Conservation (phyloP, 2,329 filamentous ascomycete species). For the Dothideomycetes sp. region DNA sequence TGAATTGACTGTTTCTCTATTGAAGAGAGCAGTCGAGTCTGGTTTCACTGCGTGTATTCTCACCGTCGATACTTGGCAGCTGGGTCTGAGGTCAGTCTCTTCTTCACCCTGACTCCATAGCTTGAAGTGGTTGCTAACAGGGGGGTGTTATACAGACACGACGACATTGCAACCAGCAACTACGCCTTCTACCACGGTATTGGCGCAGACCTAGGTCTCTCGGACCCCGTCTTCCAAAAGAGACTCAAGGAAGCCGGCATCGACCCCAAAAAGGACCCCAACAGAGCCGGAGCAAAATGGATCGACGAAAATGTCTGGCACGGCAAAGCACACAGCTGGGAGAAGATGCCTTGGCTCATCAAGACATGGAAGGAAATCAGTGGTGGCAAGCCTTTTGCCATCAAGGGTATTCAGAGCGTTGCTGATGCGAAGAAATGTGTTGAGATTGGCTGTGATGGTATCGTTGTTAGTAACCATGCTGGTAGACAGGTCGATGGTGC, state of each 20-base stretch:
- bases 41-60: conserved; percentile 52
- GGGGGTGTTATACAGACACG: too few relatives aligned
- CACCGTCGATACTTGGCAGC: conserved; percentile 55
- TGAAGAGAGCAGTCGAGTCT: conserved; percentile 44
- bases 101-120: too few relatives aligned
- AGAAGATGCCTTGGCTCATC: conserved; percentile 57
- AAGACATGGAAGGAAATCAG: conserved; percentile 46
- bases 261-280: conserved; percentile 42
- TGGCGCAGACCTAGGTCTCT: conserved; percentile 50
- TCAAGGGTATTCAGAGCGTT: conserved; percentile 64
- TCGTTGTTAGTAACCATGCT: conserved; percentile 63
- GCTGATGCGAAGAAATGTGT: conserved; percentile 54
- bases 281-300: conserved; percentile 51
- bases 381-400: conserved; percentile 48
- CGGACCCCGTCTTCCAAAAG: conserved; percentile 51
- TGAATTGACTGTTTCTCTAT: conserved; percentile 46
- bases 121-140: too few relatives aligned
- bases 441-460: conserved; percentile 54
- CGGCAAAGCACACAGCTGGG: conserved; percentile 54
- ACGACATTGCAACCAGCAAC: conserved; percentile 48
- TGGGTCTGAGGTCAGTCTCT: too few relatives aligned
- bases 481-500: conserved; percentile 57
- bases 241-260: conserved; percentile 44
- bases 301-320: conserved; percentile 60
- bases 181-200: conserved; percentile 55